Conservation (phyloP, 169 alveolate genomes). For the Nephromyces sp. region DNA sequence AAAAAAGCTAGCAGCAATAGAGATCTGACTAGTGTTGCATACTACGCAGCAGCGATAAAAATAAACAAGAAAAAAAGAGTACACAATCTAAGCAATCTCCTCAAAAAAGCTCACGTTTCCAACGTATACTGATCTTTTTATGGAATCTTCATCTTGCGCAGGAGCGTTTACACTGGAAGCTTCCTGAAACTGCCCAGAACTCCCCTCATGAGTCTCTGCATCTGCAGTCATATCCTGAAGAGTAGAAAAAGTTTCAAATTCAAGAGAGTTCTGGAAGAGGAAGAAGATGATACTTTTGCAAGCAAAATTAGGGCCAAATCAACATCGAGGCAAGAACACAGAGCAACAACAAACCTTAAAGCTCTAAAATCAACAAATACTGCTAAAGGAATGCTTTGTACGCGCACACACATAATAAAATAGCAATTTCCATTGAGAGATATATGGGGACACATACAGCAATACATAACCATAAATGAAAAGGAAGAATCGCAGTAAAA, state of each 20-base stretch:
- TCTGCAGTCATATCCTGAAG: not conserved
- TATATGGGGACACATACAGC: no score
- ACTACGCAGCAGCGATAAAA: not conserved
- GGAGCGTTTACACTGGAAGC: not conserved
- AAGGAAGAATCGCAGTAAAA: no score
- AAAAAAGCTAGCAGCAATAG: not conserved
- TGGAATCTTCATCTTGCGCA: slow-evolving; percentile 10
- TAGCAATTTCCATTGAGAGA: no score
- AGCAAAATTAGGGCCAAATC: not conserved
- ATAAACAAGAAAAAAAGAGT: not conserved
- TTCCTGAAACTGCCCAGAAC: not conserved
- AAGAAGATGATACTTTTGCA: not conserved
- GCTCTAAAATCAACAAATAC: not conserved
- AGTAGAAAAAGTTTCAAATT: not conserved
- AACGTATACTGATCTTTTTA: slow-evolving; percentile 13
- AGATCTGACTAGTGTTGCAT: not conserved
- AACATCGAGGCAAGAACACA: not conserved
- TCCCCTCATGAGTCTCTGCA: not conserved
- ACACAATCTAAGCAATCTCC: not conserved
- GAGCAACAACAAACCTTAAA: not conserved
- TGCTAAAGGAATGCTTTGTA: not conserved
- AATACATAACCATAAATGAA: no score
- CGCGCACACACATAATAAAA: not conserved
- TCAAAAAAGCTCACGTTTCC: slow-evolving; percentile 4
- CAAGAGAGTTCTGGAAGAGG: not conserved